Evolutionary conservation across 2,329 filamentous ascomycete genomes (phyloP).

Genomic region (Beauveria scarabaeidicola): DNA sequence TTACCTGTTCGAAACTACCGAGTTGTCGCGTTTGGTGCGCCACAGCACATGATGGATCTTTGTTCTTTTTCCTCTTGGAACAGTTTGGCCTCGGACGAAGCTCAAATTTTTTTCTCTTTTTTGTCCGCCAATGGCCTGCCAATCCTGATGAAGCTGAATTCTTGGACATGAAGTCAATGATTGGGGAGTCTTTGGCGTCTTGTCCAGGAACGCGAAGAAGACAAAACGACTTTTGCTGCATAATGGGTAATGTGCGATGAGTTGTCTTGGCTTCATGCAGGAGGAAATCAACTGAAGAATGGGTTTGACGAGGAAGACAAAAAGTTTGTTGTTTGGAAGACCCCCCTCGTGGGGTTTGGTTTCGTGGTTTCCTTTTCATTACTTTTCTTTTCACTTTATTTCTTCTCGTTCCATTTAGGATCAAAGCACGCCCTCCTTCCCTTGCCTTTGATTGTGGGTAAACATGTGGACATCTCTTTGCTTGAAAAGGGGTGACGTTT

Average conservation of each 20-base stretch:
- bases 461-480: too few species aligned
- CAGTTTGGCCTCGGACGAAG: neutral
- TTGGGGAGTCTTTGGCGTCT: constrained; percentile 5
- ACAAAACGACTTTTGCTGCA: neutral
- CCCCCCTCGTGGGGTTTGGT: neutral
- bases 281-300: constrained; percentile 8
- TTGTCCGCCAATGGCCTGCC: neutral
- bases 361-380: neutral
- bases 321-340: constrained; percentile 7
- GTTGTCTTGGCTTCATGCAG: neutral
- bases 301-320: constrained; percentile 8
- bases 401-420: constrained; percentile 9
- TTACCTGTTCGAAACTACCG: constrained; percentile 6
- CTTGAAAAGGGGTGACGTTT: neutral
- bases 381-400: neutral
- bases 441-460: neutral
- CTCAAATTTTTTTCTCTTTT: neutral
- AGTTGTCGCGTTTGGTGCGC: neutral
- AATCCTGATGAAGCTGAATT: constrained; percentile 4
- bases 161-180: constrained; percentile 8
- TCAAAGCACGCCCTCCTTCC: neutral
- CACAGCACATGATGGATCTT: constrained; percentile 2
- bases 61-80: neutral
- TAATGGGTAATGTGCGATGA: constrained; percentile 7
- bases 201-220: neutral